Evolutionary conservation across 2,329 filamentous ascomycete genomes (phyloP), one percentile per base, ranked within the genome.

Genomic region (Phaeosphaeria sp.): DNA sequence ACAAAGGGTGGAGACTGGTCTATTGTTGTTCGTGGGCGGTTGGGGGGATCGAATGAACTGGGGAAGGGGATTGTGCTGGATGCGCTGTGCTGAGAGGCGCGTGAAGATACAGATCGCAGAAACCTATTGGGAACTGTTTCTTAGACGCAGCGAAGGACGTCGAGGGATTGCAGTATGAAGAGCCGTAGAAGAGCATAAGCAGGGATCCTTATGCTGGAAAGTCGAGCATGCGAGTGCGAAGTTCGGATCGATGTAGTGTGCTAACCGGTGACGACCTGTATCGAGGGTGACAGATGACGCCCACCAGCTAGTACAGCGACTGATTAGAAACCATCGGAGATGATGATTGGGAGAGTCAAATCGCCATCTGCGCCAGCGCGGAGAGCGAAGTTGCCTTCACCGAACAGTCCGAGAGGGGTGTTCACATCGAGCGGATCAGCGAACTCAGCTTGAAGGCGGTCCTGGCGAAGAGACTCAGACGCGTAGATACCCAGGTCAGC

Each of bases 381-480:
- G 8, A 36, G 15, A 36, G 30, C 30, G 15, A 36, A 36, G 30
- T 3, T n/a, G 1, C 17, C 21, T 11, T 47, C 44, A 22, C 22
- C 44, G 21, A 47, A 47, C 8, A 36, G 30, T 7, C 6, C 20
- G 17, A 25, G 11, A 25, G 25, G 25, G 3, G 2, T 7, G 44
- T 47, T 25, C 44, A 25, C 44, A 24, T 25, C 44, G n/a, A 47
- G 21, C 20, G 25, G 21, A 15, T 22, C 21, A 21, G 20, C 11
- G 6, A 47, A n/a, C 44, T 47, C 44, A 8, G 17, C 44, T 47
- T 47, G 44, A 25, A 47, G 40, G 20, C 56, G 59, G 25, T 49
- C 48, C 22, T 65, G 60, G 24, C 63, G 63, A 33, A 64, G 55
- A 45, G 56, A 51, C 54, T 66, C 63, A 21, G 56, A 42, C 25